phyloP scores from a whole-genome alignment of 768 basidiomycete species.

The Termitomyces sp. region DNA sequence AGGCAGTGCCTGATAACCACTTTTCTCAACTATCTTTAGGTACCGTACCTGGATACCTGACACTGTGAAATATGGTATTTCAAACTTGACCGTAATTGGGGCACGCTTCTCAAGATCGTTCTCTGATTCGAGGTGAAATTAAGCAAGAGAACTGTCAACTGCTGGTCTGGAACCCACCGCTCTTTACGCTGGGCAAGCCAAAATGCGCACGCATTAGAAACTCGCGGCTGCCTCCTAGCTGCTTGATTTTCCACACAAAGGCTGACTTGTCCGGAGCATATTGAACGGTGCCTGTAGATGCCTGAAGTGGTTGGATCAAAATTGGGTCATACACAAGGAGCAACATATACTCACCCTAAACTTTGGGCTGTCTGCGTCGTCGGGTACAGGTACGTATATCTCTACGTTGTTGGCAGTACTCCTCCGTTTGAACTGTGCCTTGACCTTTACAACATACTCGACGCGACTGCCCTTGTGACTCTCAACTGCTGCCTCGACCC shows the following conservation, averaged over 20 bases:
- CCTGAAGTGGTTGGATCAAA: slow-evolving; percentile 36
- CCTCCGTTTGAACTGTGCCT: slow-evolving; percentile 95
- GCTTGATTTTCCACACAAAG: slow-evolving; percentile 99
- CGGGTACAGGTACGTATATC: slow-evolving; percentile 97
- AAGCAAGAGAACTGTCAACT: not conserved
- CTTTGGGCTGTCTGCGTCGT: slow-evolving; percentile 96
- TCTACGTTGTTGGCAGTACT: slow-evolving; percentile 99
- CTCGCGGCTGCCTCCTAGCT: slow-evolving; percentile 91
- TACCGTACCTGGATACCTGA: slow-evolving; percentile 97
- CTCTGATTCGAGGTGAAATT: slow-evolving; percentile 25
- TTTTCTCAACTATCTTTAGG: slow-evolving; percentile 98
- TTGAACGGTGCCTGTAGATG: slow-evolving; percentile 91
- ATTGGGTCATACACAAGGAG: not conserved
- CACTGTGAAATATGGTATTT: slow-evolving; percentile 98
- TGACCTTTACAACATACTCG: slow-evolving; percentile 93
- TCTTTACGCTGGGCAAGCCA: slow-evolving; percentile 89
- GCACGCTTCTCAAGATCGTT: slow-evolving; percentile 85
- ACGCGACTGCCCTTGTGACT: slow-evolving; percentile 89
- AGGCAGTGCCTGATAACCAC: slow-evolving; percentile 91
- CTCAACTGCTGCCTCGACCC: slow-evolving; percentile 96
- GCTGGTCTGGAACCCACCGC: slow-evolving; percentile 47
- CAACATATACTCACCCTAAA: slow-evolving; percentile 63
- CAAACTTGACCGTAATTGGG: slow-evolving; percentile 95
- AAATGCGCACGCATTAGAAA: slow-evolving; percentile 99
- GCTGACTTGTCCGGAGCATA: slow-evolving; percentile 98